These are phyloP conservation scores for Lepidopterella palustris DNA, from an alignment of 495 filamentous ascomycete genomes.

Conservation along the genomic window DNA sequence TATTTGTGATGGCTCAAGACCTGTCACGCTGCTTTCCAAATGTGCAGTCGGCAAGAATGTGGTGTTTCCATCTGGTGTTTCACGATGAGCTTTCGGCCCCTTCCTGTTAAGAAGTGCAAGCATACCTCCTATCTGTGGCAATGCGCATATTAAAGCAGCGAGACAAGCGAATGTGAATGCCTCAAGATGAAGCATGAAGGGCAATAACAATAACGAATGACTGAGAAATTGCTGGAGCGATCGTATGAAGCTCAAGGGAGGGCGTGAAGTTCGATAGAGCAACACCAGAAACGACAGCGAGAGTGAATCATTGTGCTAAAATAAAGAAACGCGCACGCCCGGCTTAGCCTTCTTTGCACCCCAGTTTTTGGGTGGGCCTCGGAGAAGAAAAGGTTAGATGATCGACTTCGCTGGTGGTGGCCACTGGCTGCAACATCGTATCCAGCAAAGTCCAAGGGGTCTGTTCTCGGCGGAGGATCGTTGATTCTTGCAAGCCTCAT, in stretches of 20 bases:
- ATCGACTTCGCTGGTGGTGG: neutral
- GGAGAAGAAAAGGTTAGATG: neutral
- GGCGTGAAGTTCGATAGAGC: neutral
- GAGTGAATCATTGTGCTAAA: neutral
- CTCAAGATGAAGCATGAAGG: neutral
- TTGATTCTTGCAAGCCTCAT: neutral
- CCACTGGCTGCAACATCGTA: neutral
- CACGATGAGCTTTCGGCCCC: neutral
- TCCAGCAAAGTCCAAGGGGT: neutral
- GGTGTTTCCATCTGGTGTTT: neutral
- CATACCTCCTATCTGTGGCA: neutral
- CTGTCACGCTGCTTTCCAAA: no score
- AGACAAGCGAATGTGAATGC: neutral
- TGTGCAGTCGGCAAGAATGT: no score
- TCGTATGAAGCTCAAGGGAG: neutral
- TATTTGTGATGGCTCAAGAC: no score
- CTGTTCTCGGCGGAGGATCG: neutral
- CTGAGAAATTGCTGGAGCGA: neutral
- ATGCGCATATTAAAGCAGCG: neutral
- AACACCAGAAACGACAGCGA: neutral
- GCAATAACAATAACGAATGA: neutral
- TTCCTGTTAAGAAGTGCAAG: neutral
- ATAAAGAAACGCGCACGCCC: neutral
- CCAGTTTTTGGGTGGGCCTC: neutral
- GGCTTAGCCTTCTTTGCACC: neutral